Percentiles rank a stretch among this genome's conserved stretches.
Conservation (phyloP, 148 eudicot species). For the Vaccinium macrocarpon region DNA sequence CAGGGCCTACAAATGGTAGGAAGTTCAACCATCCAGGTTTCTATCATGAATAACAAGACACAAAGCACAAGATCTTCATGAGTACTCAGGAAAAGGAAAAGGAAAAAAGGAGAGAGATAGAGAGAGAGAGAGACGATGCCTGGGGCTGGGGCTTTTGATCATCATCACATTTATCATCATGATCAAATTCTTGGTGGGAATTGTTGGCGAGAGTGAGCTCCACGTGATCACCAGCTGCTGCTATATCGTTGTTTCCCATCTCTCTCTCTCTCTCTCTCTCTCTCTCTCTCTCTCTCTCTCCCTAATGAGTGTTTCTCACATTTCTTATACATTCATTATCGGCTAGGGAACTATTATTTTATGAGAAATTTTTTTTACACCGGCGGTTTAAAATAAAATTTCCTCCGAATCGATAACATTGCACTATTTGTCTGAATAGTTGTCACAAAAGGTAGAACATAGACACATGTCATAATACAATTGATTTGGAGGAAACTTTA, state of each 20-base stretch:
- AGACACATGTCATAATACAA: no score
- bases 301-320: background rate
- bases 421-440: no score
- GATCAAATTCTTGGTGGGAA: constrained; percentile 22
- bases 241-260: constrained; percentile 41
- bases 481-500: no score
- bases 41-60: constrained; percentile 13
- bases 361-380: no score
- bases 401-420: no score
- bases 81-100: background rate
- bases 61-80: background rate
- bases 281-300: background rate
- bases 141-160: constrained; percentile 14
- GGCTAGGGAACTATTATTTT: background rate
- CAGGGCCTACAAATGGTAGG: constrained; percentile 71
- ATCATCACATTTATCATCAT: constrained; percentile 10
- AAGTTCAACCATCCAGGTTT: constrained; percentile 68
- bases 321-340: background rate
- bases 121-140: constrained; percentile 5
- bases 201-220: background rate
- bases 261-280: constrained; percentile 15
- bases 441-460: no score
- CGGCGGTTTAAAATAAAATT: no score
- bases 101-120: background rate
- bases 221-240: constrained; percentile 22